Evolutionary conservation across 2,329 filamentous ascomycete species (phyloP).

Genomic region (Lizonia empirigonia): DNA sequence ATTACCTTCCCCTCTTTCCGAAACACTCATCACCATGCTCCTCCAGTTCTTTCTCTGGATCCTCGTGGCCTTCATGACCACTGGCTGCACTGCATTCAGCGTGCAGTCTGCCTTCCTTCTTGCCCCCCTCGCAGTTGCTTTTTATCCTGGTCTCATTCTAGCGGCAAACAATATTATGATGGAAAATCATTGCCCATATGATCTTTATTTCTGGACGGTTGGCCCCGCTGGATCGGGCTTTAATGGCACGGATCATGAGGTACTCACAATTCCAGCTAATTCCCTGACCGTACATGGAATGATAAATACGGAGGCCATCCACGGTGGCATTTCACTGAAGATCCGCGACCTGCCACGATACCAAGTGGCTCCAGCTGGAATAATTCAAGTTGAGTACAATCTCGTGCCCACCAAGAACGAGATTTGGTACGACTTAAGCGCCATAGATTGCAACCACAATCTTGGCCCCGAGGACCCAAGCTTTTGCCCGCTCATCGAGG

Average conservation of each 20-base stretch:
- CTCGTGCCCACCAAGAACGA: constrained; percentile 10
- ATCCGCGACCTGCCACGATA: constrained; percentile 31
- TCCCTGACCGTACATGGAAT: constrained; percentile 17
- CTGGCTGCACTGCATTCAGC: background rate
- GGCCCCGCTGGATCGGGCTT: constrained; percentile 3
- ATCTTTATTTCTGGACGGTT: constrained; percentile 31
- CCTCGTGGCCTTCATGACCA: background rate
- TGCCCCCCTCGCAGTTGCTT: background rate
- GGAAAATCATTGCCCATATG: constrained; percentile 32
- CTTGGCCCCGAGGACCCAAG: constrained; percentile 13
- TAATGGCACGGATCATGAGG: constrained; percentile 12
- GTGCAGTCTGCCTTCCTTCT: background rate
- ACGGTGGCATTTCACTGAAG: constrained; percentile 28
- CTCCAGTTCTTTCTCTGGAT: background rate
- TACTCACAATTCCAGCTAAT: constrained; percentile 15
- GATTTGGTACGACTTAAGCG: constrained; percentile 33
- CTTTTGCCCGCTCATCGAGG: constrained; percentile 29
- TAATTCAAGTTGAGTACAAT: constrained; percentile 34
- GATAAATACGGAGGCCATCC: constrained; percentile 8
- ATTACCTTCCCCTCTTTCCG: background rate
- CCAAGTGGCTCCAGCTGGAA: constrained; percentile 21
- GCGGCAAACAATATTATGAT: constrained; percentile 27
- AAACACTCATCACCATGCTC: background rate
- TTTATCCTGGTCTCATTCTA: background rate
- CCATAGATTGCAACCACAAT: constrained; percentile 23